Evolutionary conservation across 1,284 basidiomycete species (phyloP), one percentile per base, ranked within the genome.

Genomic region (Apiotrichum mycotoxinovorans): DNA sequence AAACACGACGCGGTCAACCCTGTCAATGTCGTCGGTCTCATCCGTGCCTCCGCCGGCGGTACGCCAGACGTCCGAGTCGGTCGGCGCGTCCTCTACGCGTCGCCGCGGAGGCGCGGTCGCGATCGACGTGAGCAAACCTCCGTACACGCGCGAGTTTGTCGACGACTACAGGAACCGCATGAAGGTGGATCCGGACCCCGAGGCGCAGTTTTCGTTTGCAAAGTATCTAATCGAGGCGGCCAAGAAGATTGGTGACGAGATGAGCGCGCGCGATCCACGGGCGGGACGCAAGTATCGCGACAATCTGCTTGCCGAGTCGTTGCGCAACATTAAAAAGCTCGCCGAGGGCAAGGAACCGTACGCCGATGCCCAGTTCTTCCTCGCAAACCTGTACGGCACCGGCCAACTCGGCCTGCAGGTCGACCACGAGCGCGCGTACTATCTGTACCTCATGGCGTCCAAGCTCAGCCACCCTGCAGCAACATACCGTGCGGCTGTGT

Each of bases 201-300:
- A 98, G 76, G 90, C 94, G n/a, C 96, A 98, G 74, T 98, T 98
- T 76, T 82, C 88, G 22, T 98, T 94, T 71, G 91, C 93, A 15
- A 95, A 95, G 78, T 98, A 98, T 74, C 85, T 99, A 57, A 95
- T 99, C 74, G 96, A 98, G 72, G 96, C 96, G n/a, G 96, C 96
- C 20, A 92, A 91, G 78, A 89, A 92, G 76, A 85, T 95, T 54
- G 87, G 91, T 0, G 91, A 93, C 66, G 88, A 91, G 71, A 84
- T 89, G 23, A 81, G 85, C 14, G 61, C 66, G 20, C 66, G 62
- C 11, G 76, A 78, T 48, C 62, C 70, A 1, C 73, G 74, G 44
- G 61, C 71, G 12, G 72, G 76, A 14, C 85, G 88, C 73, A 95
- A 91, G 76, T 98, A 95, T 71, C 86, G 91, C 55, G 96, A 98